Conservation (phyloP, 2,329 filamentous ascomycete species). For the Cordyceps pruinosa region DNA sequence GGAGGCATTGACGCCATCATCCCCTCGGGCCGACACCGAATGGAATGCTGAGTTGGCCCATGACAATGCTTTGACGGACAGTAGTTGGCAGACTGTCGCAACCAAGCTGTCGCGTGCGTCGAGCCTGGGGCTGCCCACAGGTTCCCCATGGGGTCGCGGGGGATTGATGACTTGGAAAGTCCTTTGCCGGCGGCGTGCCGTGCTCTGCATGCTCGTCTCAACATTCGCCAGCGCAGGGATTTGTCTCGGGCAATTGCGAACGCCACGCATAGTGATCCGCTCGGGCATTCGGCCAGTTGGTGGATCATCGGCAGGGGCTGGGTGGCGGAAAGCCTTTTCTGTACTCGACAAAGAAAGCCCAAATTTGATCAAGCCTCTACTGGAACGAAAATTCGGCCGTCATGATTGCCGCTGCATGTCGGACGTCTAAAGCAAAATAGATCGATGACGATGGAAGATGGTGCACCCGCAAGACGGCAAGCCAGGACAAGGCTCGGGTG, state of each 20-base stretch:
- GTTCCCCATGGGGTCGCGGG: background rate
- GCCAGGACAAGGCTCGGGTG: background rate
- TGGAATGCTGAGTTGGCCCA: background rate
- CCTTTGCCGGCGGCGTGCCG: background rate
- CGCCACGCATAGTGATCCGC: background rate
- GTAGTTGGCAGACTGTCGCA: no score
- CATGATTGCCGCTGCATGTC: background rate
- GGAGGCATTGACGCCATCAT: background rate
- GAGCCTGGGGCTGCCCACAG: slow-evolving; percentile 2
- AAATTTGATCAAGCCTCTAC: background rate
- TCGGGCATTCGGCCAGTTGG: background rate
- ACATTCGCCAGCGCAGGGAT: no score
- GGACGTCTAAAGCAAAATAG: background rate
- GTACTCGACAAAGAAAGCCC: background rate
- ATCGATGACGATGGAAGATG: background rate
- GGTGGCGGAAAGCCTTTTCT: background rate
- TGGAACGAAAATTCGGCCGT: background rate
- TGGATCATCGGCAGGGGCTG: background rate
- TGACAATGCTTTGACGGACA: no score
- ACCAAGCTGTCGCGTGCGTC: background rate
- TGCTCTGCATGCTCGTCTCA: background rate
- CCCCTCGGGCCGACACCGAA: slow-evolving; percentile 1
- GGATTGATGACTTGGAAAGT: background rate
- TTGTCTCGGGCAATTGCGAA: background rate
- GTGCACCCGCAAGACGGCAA: background rate